phyloP scores from a whole-genome alignment of 495 filamentous ascomycete species.

The Cercophora newfieldiana region DNA sequence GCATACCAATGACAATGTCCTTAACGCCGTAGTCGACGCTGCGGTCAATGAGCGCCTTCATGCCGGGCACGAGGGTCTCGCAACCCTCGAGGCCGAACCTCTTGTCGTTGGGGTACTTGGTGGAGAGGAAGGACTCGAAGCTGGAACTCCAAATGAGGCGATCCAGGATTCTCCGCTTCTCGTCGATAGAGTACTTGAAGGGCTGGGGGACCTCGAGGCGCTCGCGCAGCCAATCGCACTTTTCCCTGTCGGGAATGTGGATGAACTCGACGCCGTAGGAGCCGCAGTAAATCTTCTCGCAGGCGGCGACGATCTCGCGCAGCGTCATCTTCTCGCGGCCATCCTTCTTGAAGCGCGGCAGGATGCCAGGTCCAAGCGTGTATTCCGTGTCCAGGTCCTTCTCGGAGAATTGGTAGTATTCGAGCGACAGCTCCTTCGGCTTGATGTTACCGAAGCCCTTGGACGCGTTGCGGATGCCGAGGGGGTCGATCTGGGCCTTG shows the following conservation, averaged over 20 bases:
- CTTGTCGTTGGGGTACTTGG: slow-evolving; percentile 99
- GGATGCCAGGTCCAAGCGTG: slow-evolving; percentile 87
- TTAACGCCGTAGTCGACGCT: slow-evolving; percentile 98
- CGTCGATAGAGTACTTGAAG: slow-evolving; percentile 93
- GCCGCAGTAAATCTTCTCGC: slow-evolving; percentile 95
- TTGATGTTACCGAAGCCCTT: slow-evolving; percentile 84
- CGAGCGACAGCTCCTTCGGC: slow-evolving; percentile 89
- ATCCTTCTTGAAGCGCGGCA: slow-evolving; percentile 88
- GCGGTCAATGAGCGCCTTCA: slow-evolving; percentile 98
- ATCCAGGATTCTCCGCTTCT: slow-evolving; percentile 95
- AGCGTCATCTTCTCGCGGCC: slow-evolving; percentile 93
- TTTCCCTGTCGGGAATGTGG: slow-evolving; percentile 94
- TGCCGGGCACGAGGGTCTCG: slow-evolving; percentile 93
- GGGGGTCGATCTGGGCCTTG: slow-evolving; percentile 95
- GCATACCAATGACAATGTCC: slow-evolving; percentile 99
- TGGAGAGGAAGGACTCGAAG: slow-evolving; percentile 91
- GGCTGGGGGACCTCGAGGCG: slow-evolving; percentile 91
- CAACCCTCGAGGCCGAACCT: slow-evolving; percentile 97
- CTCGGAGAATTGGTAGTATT: slow-evolving; percentile 92
- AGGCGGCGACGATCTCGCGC: slow-evolving; percentile 88
- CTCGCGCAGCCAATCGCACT: slow-evolving; percentile 97
- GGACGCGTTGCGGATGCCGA: slow-evolving; percentile 85
- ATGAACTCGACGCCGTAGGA: slow-evolving; percentile 97
- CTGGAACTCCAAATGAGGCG: slow-evolving; percentile 97
- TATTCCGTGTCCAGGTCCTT: slow-evolving; percentile 93